A percentile compares a stretch with the other conserved stretches of the same genome.
Conservation (phyloP, 139 green algal genomes). For the Dunaliella primolecta region DNA sequence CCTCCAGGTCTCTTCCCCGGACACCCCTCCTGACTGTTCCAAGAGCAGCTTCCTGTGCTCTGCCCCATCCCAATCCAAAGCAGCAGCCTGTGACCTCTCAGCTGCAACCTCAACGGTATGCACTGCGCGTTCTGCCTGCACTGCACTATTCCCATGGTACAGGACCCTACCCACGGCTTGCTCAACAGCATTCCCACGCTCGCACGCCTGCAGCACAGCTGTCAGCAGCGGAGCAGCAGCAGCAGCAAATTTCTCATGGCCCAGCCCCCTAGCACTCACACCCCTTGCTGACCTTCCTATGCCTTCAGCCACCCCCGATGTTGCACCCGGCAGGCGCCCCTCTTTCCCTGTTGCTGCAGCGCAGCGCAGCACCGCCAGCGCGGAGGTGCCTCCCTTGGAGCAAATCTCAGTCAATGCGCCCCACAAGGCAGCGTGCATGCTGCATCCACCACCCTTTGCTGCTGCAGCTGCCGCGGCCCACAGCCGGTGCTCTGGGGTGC, state of each 20-base stretch:
- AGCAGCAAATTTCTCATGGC: background rate
- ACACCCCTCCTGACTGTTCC: too few species aligned
- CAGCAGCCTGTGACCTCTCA: too few species aligned
- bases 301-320: too few species aligned
- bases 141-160: background rate
- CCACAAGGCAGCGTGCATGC: background rate
- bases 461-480: background rate
- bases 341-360: background rate
- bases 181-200: background rate
- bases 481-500: background rate
- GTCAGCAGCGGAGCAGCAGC: background rate
- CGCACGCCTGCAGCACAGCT: background rate
- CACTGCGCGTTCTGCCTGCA: too few species aligned
- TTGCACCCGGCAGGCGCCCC: too few species aligned
- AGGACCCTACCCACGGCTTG: background rate
- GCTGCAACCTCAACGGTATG: too few species aligned
- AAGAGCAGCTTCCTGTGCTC: too few species aligned
- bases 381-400: background rate
- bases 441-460: background rate
- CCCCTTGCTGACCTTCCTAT: background rate
- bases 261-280: background rate
- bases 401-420: background rate
- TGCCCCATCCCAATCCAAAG: too few species aligned
- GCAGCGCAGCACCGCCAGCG: background rate
- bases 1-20: background rate